phyloP scores from a whole-genome alignment of 345 rosid genomes.

The Acer negundo region DNA sequence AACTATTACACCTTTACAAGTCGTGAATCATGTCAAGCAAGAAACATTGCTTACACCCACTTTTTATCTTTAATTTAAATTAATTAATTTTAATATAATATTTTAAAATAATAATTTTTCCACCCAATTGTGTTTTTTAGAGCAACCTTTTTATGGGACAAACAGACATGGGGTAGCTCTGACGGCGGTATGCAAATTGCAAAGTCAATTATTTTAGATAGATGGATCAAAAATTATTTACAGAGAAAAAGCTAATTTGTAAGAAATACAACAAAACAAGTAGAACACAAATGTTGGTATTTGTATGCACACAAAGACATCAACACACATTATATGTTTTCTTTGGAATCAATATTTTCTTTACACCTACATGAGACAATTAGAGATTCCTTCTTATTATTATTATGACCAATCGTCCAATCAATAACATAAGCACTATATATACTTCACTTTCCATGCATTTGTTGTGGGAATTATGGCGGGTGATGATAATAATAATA shows the following conservation, averaged over 20 bases:
- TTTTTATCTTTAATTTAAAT: too few species aligned
- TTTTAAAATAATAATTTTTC: not conserved
- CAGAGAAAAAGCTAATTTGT: not conserved
- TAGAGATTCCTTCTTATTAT: not conserved
- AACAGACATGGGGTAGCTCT: constrained; percentile 28
- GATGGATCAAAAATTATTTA: not conserved
- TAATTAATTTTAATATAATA: not conserved
- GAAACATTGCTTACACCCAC: not conserved
- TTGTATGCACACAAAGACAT: not conserved
- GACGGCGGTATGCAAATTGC: not conserved
- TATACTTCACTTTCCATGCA: not conserved
- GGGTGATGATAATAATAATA: not conserved
- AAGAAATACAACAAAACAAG: not conserved
- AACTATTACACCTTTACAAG: not conserved
- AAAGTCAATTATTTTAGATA: constrained; percentile 6
- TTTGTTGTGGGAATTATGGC: not conserved
- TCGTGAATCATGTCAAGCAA: not conserved
- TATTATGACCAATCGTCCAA: too few species aligned
- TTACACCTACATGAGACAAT: not conserved
- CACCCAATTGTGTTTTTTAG: not conserved
- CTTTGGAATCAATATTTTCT: not conserved
- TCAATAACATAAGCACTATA: too few species aligned
- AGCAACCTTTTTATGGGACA: constrained; percentile 18
- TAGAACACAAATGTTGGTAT: constrained; percentile 10
- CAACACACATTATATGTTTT: constrained; percentile 3